A percentile compares a stretch with the other conserved stretches of the same genome.
Evolutionary conservation across 352 stramenopile species (phyloP).

Genomic region (Phytophthora multivora): DNA sequence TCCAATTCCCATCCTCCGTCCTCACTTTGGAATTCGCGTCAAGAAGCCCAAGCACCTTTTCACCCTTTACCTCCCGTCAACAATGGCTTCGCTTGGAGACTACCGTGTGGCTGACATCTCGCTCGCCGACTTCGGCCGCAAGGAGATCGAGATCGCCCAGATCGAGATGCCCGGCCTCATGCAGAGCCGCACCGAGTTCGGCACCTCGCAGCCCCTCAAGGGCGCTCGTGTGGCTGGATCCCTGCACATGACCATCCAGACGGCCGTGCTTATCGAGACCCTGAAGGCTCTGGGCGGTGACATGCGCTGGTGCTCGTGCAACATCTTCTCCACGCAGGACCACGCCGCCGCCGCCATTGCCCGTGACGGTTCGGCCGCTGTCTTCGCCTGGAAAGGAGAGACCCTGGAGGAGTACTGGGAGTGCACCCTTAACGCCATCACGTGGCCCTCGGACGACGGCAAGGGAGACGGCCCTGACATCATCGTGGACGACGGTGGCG

Average conservation of each 20-base stretch:
- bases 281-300: constrained; percentile 96
- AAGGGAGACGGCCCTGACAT: constrained; percentile 97
- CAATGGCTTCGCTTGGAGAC: constrained; percentile 71
- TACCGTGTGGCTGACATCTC: constrained; percentile 97
- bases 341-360: constrained; percentile 97
- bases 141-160: constrained; percentile 98
- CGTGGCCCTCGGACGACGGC: constrained; percentile 96
- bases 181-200: constrained; percentile 95
- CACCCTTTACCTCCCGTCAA: constrained; percentile 3
- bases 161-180: constrained; percentile 99
- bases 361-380: constrained; percentile 93
- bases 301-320: constrained; percentile 99
- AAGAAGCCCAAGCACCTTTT: constrained; percentile 7
- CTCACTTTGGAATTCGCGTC: constrained; percentile 35
- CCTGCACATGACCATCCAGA: constrained; percentile 99
- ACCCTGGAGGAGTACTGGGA: constrained; percentile 99
- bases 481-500: constrained; percentile 98
- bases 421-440: constrained; percentile 98
- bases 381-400: constrained; percentile 99
- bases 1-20: neutral
- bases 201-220: constrained; percentile 83
- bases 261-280: constrained; percentile 98
- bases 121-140: constrained; percentile 98
- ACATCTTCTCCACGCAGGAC: constrained; percentile 99
- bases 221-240: constrained; percentile 95